Evolutionary conservation across 106 monocot species (phyloP).

Genomic region (Xerophyta viscosa): DNA sequence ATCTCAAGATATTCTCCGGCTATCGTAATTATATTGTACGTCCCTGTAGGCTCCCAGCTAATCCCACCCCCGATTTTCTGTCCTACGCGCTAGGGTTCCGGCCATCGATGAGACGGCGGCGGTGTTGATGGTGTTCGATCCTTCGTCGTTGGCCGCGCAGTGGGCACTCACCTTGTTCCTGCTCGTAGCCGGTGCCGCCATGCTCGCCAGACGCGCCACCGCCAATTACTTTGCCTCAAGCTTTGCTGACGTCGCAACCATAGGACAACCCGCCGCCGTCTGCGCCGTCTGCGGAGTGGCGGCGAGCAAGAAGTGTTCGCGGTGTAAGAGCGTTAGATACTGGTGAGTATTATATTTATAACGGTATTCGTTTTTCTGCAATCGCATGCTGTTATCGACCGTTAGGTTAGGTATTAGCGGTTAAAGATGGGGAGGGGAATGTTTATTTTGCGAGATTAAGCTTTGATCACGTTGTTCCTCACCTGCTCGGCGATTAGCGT

Average conservation of each 20-base stretch:
- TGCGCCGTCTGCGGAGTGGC: conserved; percentile 34
- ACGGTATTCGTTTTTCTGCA: background rate
- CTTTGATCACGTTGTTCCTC: too few relatives aligned
- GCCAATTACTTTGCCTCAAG: conserved; percentile 25
- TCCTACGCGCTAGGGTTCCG: conserved; percentile 6
- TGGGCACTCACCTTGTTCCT: conserved; percentile 31
- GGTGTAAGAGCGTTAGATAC: conserved; percentile 49
- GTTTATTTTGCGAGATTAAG: too few relatives aligned
- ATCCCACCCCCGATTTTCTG: too few relatives aligned
- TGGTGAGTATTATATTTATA: conserved; percentile 24
- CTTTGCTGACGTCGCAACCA: conserved; percentile 1
- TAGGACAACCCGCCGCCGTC: background rate
- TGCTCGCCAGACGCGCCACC: conserved; percentile 23
- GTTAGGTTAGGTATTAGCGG: background rate
- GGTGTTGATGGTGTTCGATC: conserved; percentile 16
- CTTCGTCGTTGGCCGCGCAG: conserved; percentile 23
- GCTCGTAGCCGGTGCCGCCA: conserved; percentile 18
- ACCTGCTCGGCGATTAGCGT: too few relatives aligned
- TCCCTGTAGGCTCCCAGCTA: too few relatives aligned
- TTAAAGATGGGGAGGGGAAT: too few relatives aligned
- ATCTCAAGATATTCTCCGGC: too few relatives aligned
- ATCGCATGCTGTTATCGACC: background rate
- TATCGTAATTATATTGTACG: too few relatives aligned
- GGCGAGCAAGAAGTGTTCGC: conserved; percentile 35
- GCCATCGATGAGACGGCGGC: background rate